These are phyloP conservation scores for Globisporangium acanthophoron DNA, from an alignment of 352 stramenopile genomes.

Conservation along the genomic window DNA sequence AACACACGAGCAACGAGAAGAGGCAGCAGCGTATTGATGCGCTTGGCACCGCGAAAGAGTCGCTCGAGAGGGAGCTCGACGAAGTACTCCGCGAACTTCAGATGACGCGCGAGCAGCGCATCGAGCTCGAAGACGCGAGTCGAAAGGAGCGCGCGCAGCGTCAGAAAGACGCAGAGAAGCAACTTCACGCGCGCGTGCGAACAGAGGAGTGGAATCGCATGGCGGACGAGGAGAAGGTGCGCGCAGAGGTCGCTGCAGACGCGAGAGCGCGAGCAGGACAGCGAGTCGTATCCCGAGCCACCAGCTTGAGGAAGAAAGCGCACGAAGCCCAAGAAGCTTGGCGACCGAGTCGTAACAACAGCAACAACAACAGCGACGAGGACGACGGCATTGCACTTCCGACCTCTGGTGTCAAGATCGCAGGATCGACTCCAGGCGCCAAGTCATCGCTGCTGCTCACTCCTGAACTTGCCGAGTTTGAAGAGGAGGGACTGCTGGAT, in stretches of 20 bases:
- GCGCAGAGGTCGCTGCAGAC: conserved; percentile 33
- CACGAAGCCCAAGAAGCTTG: conserved; percentile 13
- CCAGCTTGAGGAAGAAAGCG: conserved; percentile 25
- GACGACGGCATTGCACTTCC: conserved; percentile 1
- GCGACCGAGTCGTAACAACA: conserved; percentile 18
- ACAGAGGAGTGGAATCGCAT: conserved; percentile 46
- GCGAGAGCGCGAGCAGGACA: conserved; percentile 42
- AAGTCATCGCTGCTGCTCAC: conserved; percentile 15
- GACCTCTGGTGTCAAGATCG: not conserved
- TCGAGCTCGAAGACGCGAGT: conserved; percentile 38
- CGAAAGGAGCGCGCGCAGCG: conserved; percentile 32
- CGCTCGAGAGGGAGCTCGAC: conserved; percentile 30
- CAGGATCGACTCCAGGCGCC: not conserved
- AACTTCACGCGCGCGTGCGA: conserved; percentile 31
- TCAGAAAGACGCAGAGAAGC: conserved; percentile 44
- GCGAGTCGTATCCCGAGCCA: conserved; percentile 25
- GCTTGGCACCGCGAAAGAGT: conserved; percentile 22
- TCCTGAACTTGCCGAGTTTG: conserved; percentile 52
- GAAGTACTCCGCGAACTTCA: conserved; percentile 19
- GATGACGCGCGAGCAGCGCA: conserved; percentile 22
- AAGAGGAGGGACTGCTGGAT: conserved; percentile 40
- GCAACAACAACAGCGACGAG: conserved; percentile 14
- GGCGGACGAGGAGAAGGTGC: conserved; percentile 43
- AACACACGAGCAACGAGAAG: conserved; percentile 8
- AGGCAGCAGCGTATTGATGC: conserved; percentile 19